Percentiles rank a stretch among this genome's conserved stretches.
These are phyloP conservation scores for Claviceps capensis DNA, from an alignment of 2,329 filamentous ascomycete genomes.

Conservation along the genomic window DNA sequence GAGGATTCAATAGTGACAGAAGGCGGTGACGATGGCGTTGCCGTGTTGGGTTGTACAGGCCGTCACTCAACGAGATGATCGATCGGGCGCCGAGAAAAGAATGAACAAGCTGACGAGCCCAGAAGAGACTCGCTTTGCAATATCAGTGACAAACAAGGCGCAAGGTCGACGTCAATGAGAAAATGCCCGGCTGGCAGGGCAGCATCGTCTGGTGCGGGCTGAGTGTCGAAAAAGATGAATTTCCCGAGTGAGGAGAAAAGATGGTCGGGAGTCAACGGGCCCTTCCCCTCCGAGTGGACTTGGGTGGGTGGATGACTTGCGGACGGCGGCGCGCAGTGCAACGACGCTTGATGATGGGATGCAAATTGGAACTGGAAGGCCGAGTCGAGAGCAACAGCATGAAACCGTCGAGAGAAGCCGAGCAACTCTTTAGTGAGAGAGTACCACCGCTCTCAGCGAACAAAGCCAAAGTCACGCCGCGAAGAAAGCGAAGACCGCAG, in stretches of 20 bases:
- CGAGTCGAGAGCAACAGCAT: background rate
- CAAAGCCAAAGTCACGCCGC: background rate
- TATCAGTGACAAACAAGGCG: background rate
- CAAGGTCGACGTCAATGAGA: background rate
- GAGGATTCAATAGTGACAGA: background rate
- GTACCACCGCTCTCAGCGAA: background rate
- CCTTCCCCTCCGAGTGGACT: background rate
- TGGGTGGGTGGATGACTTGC: background rate
- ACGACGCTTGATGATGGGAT: background rate
- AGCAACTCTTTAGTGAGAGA: background rate
- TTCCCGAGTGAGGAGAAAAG: conserved; percentile 1
- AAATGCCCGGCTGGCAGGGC: background rate
- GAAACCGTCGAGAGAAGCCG: background rate
- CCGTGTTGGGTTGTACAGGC: background rate
- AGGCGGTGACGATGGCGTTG: conserved; percentile 1
- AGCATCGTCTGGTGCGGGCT: conserved; percentile 3
- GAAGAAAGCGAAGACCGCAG: background rate
- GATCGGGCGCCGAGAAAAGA: background rate
- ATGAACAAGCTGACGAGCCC: background rate
- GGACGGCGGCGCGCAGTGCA: background rate
- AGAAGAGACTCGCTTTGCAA: background rate
- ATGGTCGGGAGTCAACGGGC: background rate
- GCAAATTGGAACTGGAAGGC: background rate
- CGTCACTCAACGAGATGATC: background rate
- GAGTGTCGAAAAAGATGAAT: background rate